These are phyloP conservation scores for Cnidoscolus chayamansa DNA, from an alignment of 441 rosid species.

Conservation along the genomic window DNA sequence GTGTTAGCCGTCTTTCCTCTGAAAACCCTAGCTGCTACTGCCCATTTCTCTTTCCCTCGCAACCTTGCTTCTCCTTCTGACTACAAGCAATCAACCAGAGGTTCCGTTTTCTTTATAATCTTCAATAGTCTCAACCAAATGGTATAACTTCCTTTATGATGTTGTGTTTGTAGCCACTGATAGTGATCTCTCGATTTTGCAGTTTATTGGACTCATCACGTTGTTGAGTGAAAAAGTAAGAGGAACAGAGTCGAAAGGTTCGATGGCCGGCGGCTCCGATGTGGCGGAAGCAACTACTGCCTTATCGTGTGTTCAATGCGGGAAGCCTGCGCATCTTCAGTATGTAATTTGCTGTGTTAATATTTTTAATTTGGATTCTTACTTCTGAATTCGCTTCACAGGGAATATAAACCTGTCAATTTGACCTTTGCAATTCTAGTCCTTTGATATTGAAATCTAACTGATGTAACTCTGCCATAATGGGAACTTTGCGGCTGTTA, in stretches of 20 bases:
- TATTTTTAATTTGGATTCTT: background rate
- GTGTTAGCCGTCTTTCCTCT: background rate
- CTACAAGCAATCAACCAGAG: background rate
- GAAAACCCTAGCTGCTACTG: slow-evolving; percentile 12
- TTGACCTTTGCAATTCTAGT: background rate
- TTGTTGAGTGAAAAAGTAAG: background rate
- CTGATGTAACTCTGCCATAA: background rate
- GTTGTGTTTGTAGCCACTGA: background rate
- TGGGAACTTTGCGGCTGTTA: background rate
- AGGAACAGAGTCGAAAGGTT: background rate
- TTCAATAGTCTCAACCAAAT: background rate
- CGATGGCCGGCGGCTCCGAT: slow-evolving; percentile 70
- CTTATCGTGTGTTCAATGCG: slow-evolving; percentile 60
- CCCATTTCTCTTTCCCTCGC: background rate
- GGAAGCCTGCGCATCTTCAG: slow-evolving; percentile 87
- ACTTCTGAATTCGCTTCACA: background rate
- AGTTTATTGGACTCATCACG: background rate
- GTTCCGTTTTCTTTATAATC: background rate
- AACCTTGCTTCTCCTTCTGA: background rate
- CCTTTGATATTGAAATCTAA: background rate
- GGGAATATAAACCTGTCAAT: background rate
- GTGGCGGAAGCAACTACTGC: slow-evolving; percentile 32
- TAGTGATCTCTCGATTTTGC: background rate
- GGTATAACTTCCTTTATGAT: background rate
- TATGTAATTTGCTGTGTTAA: slow-evolving; percentile 32